phyloP scores from a whole-genome alignment of 352 stramenopile genomes.

The Pythium utonaiense region DNA sequence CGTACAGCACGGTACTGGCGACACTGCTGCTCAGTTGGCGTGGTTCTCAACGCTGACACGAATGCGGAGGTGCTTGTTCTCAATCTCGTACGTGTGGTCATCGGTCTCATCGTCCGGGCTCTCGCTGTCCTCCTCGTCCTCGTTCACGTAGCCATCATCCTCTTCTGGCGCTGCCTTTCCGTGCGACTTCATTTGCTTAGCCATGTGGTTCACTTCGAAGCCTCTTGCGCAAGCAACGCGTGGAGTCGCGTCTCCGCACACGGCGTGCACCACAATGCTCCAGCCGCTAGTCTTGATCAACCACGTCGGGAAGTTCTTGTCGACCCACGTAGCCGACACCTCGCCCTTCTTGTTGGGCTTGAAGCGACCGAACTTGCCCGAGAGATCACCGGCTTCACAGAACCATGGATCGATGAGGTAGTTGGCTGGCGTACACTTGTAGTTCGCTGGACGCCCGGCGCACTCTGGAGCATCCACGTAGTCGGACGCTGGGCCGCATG shows the following conservation, averaged over 20 bases:
- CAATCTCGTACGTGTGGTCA: not conserved
- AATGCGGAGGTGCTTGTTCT: not conserved
- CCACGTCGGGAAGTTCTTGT: slow-evolving; percentile 6
- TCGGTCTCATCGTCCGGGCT: not conserved
- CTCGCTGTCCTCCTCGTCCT: not conserved
- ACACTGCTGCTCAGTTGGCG: not conserved
- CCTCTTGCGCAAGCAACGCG: slow-evolving; percentile 16
- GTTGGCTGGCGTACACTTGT: slow-evolving; percentile 13
- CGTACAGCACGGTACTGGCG: too few relatives aligned
- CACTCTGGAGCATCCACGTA: slow-evolving; percentile 10
- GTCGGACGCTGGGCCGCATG: slow-evolving; percentile 25
- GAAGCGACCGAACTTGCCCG: slow-evolving; percentile 24
- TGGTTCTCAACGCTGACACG: not conserved
- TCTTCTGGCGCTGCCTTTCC: not conserved
- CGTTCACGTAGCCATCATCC: too few relatives aligned
- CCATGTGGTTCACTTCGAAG: not conserved
- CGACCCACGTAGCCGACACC: slow-evolving; percentile 1
- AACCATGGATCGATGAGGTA: slow-evolving; percentile 4
- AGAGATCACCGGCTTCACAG: slow-evolving; percentile 26
- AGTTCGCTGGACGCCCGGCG: slow-evolving; percentile 1
- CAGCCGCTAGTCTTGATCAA: not conserved
- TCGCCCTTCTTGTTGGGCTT: slow-evolving; percentile 11
- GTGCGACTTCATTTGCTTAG: not conserved
- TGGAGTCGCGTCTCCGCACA: slow-evolving; percentile 17
- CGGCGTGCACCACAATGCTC: slow-evolving; percentile 26